Evolutionary conservation across 2,329 filamentous ascomycete genomes (phyloP).

Genomic region (Exserohilum turcica): DNA sequence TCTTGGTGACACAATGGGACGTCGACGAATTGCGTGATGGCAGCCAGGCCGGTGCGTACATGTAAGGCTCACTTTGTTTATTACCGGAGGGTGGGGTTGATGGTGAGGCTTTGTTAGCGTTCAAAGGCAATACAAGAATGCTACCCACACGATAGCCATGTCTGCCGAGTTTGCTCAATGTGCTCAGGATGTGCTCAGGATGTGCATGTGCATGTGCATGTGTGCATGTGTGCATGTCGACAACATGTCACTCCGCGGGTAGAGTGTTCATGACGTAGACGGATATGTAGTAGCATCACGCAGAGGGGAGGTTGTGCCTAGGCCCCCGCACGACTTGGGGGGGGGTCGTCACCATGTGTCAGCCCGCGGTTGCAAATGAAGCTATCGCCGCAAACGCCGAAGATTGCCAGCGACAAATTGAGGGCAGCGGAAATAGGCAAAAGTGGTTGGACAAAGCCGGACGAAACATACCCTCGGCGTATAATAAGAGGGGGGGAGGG

Average conservation of each 20-base stretch:
- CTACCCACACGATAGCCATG: no score
- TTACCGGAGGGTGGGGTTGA: slow-evolving; percentile 4
- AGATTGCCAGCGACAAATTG: slow-evolving; percentile 17
- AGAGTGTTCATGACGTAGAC: slow-evolving; percentile 18
- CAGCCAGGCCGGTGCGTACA: slow-evolving; percentile 4
- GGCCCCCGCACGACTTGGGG: slow-evolving; percentile 26
- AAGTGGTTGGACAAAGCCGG: background rate
- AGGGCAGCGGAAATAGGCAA: slow-evolving; percentile 4
- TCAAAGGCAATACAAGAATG: slow-evolving; percentile 4
- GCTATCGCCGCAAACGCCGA: slow-evolving; percentile 42
- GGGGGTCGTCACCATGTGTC: background rate
- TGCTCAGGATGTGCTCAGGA: no score
- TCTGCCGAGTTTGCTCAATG: background rate
- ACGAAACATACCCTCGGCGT: slow-evolving; percentile 8
- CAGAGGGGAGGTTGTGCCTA: slow-evolving; percentile 11
- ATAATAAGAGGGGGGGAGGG: slow-evolving; percentile 10
- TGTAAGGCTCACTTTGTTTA: slow-evolving; percentile 8
- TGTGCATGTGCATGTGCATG: no score
- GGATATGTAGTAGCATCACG: slow-evolving; percentile 12
- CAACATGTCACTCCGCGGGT: slow-evolving; percentile 7
- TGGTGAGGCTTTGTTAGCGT: slow-evolving; percentile 3
- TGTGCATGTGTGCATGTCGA: no score
- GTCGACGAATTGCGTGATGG: slow-evolving; percentile 13
- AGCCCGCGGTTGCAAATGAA: slow-evolving; percentile 26
- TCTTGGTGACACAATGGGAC: slow-evolving; percentile 12